Evolutionary conservation across 495 filamentous ascomycete genomes (phyloP).

Genomic region (Trichocladium uniseriatum): DNA sequence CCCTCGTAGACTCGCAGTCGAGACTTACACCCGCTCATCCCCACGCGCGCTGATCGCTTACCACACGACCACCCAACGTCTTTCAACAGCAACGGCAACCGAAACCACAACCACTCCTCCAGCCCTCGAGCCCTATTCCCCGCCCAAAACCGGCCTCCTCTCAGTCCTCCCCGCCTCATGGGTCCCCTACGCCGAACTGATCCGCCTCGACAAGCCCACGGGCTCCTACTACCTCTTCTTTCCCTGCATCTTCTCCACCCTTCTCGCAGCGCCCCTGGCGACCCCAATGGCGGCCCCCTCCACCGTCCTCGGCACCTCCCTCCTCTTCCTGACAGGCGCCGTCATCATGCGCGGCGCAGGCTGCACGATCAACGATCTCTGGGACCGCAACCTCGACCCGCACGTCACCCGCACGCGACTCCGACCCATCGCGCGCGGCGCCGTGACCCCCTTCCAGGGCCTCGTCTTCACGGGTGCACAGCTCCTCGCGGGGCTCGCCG

Average conservation of each 20-base stretch:
- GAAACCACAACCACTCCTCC: not conserved
- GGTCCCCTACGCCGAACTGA: constrained; percentile 89
- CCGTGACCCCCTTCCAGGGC: constrained; percentile 64
- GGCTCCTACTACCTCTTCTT: constrained; percentile 95
- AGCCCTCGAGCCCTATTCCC: constrained; percentile 41
- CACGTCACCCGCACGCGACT: constrained; percentile 80
- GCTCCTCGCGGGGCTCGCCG: constrained; percentile 65
- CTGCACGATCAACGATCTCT: constrained; percentile 95
- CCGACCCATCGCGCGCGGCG: constrained; percentile 80
- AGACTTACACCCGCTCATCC: not conserved
- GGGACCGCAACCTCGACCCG: constrained; percentile 89
- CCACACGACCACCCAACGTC: constrained; percentile 18
- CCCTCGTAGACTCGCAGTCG: constrained; percentile 9
- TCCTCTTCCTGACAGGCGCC: constrained; percentile 79
- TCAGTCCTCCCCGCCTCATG: constrained; percentile 64
- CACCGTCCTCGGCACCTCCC: constrained; percentile 51
- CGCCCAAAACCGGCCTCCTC: constrained; percentile 67
- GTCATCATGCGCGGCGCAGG: constrained; percentile 97
- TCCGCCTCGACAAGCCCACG: constrained; percentile 87
- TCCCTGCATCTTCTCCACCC: constrained; percentile 85
- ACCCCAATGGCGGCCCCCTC: constrained; percentile 48
- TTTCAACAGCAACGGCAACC: constrained; percentile 5
- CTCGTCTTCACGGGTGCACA: constrained; percentile 77
- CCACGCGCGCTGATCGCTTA: constrained; percentile 11
- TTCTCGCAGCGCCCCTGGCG: constrained; percentile 53